Evolutionary conservation across 495 filamentous ascomycete genomes (phyloP).

Genomic region (Penicillium waksmanii): DNA sequence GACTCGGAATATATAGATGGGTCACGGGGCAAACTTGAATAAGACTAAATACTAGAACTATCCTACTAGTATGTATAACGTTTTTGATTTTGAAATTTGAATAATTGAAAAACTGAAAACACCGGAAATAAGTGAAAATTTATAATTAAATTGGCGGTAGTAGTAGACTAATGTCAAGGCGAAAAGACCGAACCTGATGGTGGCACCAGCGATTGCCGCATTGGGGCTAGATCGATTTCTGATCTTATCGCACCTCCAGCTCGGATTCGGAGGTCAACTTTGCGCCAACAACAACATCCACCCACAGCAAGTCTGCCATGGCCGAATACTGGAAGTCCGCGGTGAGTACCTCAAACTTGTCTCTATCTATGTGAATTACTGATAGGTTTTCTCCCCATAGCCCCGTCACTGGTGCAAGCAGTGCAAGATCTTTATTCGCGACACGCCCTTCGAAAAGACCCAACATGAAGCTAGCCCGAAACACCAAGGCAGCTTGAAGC

Average conservation of each 20-base stretch:
- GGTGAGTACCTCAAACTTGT: constrained; percentile 39
- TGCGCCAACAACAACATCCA: constrained; percentile 5
- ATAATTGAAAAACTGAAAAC: no score
- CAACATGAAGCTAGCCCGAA: constrained; percentile 90
- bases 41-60: no score
- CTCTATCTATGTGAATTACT: neutral
- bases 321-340: constrained; percentile 99
- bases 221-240: constrained; percentile 24
- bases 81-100: no score
- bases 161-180: no score
- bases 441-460: constrained; percentile 84
- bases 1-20: no score
- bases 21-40: no score
- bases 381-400: constrained; percentile 31
- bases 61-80: no score
- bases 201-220: constrained; percentile 5
- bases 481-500: constrained; percentile 88
- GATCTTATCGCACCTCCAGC: constrained; percentile 5
- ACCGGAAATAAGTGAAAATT: no score
- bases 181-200: no score
- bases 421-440: constrained; percentile 87
- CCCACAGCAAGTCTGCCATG: constrained; percentile 54
- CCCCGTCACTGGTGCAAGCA: constrained; percentile 98
- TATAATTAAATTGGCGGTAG: no score
- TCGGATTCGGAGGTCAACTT: constrained; percentile 8